phyloP scores from a whole-genome alignment of 257 asterid genomes.

The Prunella vulgaris region DNA sequence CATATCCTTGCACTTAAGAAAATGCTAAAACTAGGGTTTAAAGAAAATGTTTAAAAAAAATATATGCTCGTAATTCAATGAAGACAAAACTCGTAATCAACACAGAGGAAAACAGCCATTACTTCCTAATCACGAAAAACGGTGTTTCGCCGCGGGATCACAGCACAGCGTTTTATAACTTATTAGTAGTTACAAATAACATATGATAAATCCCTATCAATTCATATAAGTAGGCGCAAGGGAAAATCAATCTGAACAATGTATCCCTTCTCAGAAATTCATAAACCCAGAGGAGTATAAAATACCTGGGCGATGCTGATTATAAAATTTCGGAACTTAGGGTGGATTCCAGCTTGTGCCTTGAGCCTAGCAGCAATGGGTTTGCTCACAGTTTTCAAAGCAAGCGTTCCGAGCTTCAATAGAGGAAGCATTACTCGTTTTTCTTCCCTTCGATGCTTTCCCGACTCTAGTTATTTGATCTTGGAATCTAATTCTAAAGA shows the following conservation, averaged over 20 bases:
- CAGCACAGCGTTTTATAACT: not conserved
- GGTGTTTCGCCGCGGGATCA: not conserved
- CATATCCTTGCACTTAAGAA: not conserved
- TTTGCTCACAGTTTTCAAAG: conserved; percentile 79
- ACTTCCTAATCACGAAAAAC: conserved; percentile 2
- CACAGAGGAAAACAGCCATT: conserved; percentile 2
- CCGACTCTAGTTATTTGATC: not conserved
- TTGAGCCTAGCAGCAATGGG: conserved; percentile 85
- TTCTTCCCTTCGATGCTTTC: not conserved
- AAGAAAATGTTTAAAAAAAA: not conserved
- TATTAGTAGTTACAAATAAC: not conserved
- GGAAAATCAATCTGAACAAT: conserved; percentile 13
- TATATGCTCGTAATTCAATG: not conserved
- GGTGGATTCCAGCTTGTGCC: conserved; percentile 71
- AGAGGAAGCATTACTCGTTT: conserved; percentile 63
- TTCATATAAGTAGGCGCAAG: not conserved
- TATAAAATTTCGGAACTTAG: conserved; percentile 65
- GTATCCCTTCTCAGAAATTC: not conserved
- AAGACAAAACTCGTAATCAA: conserved; percentile 14
- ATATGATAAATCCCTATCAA: not conserved
- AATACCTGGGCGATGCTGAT: conserved; percentile 84
- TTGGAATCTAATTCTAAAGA: not conserved
- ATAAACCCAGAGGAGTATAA: not conserved
- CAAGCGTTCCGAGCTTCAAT: conserved; percentile 92
- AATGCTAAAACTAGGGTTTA: not conserved